A percentile compares a stretch with the other conserved stretches of the same genome.
These are phyloP conservation scores for Penicillium coffeae DNA, from an alignment of 495 filamentous ascomycete species.

Conservation along the genomic window DNA sequence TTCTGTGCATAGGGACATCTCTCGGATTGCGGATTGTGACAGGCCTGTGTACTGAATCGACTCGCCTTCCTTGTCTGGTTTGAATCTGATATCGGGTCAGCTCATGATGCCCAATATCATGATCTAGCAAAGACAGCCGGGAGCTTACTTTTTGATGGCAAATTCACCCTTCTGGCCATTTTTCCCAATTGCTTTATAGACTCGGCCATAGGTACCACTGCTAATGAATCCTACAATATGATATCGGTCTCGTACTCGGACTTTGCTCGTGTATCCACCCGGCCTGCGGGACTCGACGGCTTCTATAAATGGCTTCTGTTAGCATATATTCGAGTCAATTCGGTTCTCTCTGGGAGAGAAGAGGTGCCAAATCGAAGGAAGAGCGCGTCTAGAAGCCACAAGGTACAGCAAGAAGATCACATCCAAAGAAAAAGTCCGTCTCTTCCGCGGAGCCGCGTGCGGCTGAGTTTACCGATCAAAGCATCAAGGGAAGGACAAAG, in stretches of 20 bases:
- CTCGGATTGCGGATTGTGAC: slow-evolving; percentile 92
- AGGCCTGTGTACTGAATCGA: slow-evolving; percentile 92
- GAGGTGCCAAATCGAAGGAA: slow-evolving; percentile 16
- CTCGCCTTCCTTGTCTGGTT: slow-evolving; percentile 98
- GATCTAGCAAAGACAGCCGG: not conserved
- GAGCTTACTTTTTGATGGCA: slow-evolving; percentile 82
- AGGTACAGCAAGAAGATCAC: slow-evolving; percentile 11
- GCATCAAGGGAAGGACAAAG: slow-evolving; percentile 19
- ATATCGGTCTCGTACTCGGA: slow-evolving; percentile 85
- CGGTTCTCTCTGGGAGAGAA: slow-evolving; percentile 11
- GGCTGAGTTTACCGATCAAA: not conserved
- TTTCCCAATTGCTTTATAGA: slow-evolving; percentile 89
- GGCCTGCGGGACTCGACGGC: slow-evolving; percentile 40
- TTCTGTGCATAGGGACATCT: slow-evolving; percentile 98
- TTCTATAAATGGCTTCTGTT: slow-evolving; percentile 25
- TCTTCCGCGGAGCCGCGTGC: not conserved
- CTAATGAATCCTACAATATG: slow-evolving; percentile 97
- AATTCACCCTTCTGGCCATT: slow-evolving; percentile 75
- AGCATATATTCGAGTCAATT: slow-evolving; percentile 7
- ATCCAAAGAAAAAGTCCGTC: slow-evolving; percentile 1
- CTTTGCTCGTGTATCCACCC: slow-evolving; percentile 73
- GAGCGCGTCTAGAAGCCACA: slow-evolving; percentile 13
- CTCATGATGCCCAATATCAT: not conserved
- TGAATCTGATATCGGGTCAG: slow-evolving; percentile 60
- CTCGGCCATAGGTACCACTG: slow-evolving; percentile 96